Evolutionary conservation across 2,329 filamentous ascomycete species (phyloP), one percentile per base, ranked within the genome.

Genomic region (Mollisia scopiformis): DNA sequence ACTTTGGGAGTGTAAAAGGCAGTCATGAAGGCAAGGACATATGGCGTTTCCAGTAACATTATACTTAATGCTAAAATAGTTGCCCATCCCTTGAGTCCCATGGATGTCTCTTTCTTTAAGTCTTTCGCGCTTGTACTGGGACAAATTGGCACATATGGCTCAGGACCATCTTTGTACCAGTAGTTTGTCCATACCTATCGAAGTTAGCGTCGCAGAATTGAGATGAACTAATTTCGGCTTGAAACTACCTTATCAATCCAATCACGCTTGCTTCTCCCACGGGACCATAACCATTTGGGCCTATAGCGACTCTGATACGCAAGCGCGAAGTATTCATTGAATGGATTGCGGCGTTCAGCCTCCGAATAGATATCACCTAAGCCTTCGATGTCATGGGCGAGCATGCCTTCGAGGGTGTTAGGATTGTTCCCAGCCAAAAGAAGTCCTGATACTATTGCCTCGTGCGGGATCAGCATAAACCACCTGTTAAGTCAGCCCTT

Each of bases 1-100:
- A 46, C 41, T 46, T 46, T 19, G 61, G 7, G 74, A 73, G 1
- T 68, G 64, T 71, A 71, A 41, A 72, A 76, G 11, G 72, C 73
- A 3, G 70, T 71, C 11, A 75, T 57, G 53, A 75, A 74, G 6
- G 73, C 73, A 21, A 76, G 67, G 16, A 64, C 47, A 31, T 69
- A 73, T 3, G 73, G 62, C 13, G 59, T 19, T 21, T 46, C 41
- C 3, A 46, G 6, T n/a, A 57, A 39, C 2, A 57, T 6, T 6
- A 63, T 19, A 19, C 66, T 66, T 39, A 68, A 33, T 25, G 47
- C 43, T 1, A 68, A 31, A 23, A 69, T 47, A 21, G 65, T 55
- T 7, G 59, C 51, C 55, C 66, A 67, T 13, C 61, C 58, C 19
- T 62, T 59, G 19, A 66, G 19, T 2, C 28, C 50, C 28, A 66